Conservation (phyloP, 2,329 filamentous ascomycete species). For the Alternaria panax region DNA sequence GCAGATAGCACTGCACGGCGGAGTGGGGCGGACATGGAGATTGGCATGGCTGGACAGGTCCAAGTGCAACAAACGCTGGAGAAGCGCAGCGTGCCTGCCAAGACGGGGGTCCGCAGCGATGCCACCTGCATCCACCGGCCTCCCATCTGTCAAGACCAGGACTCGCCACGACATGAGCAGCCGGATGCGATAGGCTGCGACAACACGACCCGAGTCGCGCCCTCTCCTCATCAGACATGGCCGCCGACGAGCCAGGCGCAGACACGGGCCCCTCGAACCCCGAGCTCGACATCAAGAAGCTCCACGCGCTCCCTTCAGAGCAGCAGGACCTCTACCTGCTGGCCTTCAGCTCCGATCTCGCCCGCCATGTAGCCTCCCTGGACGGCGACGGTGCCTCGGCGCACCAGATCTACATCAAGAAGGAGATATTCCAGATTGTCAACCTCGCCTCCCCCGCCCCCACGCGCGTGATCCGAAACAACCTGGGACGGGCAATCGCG, state of each 20-base stretch:
- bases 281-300: conserved; percentile 88
- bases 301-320: conserved; percentile 87
- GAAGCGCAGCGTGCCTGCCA: conserved; percentile 27
- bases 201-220: conserved; percentile 12
- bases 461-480: conserved; percentile 88
- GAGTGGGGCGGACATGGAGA: conserved; percentile 36
- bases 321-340: conserved; percentile 96
- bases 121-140: conserved; percentile 20
- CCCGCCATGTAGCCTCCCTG: conserved; percentile 78
- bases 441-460: conserved; percentile 81
- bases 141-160: conserved; percentile 24
- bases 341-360: conserved; percentile 83
- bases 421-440: conserved; percentile 92
- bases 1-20: conserved; percentile 25
- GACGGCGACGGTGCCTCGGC: conserved; percentile 81
- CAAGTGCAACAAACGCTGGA: conserved; percentile 23
- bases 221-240: conserved; percentile 32
- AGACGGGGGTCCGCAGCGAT: conserved; percentile 42
- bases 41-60: background rate
- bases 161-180: conserved; percentile 30
- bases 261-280: conserved; percentile 61
- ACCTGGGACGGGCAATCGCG: conserved; percentile 82
- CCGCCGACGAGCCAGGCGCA: conserved; percentile 42
- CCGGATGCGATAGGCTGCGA: conserved; percentile 11
- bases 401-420: conserved; percentile 91